Conservation (phyloP, 495 filamentous ascomycete genomes). For the Podospora australis region DNA sequence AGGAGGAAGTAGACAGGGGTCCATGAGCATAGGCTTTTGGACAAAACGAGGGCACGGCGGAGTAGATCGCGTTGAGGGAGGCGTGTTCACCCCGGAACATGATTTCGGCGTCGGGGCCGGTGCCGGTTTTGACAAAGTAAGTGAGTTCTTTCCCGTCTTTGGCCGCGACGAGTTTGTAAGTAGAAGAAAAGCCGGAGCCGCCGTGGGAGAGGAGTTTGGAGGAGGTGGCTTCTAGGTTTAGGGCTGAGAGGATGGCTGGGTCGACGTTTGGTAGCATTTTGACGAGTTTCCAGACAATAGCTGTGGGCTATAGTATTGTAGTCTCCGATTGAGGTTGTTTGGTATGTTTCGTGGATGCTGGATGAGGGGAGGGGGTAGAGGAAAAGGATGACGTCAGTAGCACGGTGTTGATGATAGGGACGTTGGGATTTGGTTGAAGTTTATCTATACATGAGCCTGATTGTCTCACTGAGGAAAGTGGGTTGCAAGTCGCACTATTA, state of each 20-base stretch:
- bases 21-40: slow-evolving; percentile 68
- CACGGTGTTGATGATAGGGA: too few relatives aligned
- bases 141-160: slow-evolving; percentile 47
- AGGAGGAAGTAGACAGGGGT: slow-evolving; percentile 40
- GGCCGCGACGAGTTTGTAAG: slow-evolving; percentile 55
- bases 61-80: slow-evolving; percentile 74
- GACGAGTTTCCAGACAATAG: neutral
- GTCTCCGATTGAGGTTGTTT: too few relatives aligned
- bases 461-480: too few relatives aligned
- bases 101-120: slow-evolving; percentile 52
- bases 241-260: slow-evolving; percentile 53
- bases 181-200: slow-evolving; percentile 67
- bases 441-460: too few relatives aligned
- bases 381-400: too few relatives aligned
- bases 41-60: slow-evolving; percentile 64
- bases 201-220: slow-evolving; percentile 59
- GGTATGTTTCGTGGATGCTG: too few relatives aligned
- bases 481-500: too few relatives aligned
- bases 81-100: slow-evolving; percentile 84
- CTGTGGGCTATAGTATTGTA: too few relatives aligned
- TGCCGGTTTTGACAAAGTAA: slow-evolving; percentile 79
- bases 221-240: slow-evolving; percentile 56
- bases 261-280: slow-evolving; percentile 35
- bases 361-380: too few relatives aligned
- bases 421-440: too few relatives aligned